These are phyloP conservation scores for Athelia psychrophila DNA, from an alignment of 1,284 basidiomycete genomes.

Conservation along the genomic window DNA sequence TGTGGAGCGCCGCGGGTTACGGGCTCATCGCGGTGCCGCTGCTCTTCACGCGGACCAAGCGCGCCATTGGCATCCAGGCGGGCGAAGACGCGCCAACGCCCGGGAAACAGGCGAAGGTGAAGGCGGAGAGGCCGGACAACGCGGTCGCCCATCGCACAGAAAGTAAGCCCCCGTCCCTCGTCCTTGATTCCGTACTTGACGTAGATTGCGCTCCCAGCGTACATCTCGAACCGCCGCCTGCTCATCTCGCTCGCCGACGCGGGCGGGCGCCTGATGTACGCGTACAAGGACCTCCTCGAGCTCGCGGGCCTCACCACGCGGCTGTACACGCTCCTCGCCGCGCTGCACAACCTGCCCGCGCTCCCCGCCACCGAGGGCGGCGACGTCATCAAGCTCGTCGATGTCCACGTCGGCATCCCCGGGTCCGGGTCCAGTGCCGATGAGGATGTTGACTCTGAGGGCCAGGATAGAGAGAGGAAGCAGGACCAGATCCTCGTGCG, in stretches of 20 bases:
- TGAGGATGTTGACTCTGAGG: conserved; percentile 15
- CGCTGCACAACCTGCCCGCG: conserved; percentile 71
- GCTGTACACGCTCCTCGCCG: conserved; percentile 85
- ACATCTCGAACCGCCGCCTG: conserved; percentile 93
- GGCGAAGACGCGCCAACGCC: no score
- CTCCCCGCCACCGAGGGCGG: conserved; percentile 37
- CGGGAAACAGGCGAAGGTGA: not conserved
- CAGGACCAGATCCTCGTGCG: conserved; percentile 65
- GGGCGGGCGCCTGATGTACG: conserved; percentile 90
- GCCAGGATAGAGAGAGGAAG: conserved; percentile 15
- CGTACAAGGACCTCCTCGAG: conserved; percentile 90
- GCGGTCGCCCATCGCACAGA: conserved; percentile 60
- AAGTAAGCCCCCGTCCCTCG: conserved; percentile 36
- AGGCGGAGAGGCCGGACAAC: conserved; percentile 21
- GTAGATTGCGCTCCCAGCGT: conserved; percentile 55
- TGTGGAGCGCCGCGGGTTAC: conserved; percentile 91
- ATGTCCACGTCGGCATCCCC: conserved; percentile 80
- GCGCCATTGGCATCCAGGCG: conserved; percentile 43
- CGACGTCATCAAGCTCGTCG: conserved; percentile 53
- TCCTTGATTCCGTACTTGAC: not conserved
- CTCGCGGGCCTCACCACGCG: conserved; percentile 91
- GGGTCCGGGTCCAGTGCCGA: conserved; percentile 14
- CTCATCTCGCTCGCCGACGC: conserved; percentile 93
- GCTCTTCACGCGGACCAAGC: conserved; percentile 54
- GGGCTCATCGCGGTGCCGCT: conserved; percentile 87